Evolutionary conservation across 2,329 filamentous ascomycete genomes (phyloP).

Genomic region (Diaporthe ampelina): DNA sequence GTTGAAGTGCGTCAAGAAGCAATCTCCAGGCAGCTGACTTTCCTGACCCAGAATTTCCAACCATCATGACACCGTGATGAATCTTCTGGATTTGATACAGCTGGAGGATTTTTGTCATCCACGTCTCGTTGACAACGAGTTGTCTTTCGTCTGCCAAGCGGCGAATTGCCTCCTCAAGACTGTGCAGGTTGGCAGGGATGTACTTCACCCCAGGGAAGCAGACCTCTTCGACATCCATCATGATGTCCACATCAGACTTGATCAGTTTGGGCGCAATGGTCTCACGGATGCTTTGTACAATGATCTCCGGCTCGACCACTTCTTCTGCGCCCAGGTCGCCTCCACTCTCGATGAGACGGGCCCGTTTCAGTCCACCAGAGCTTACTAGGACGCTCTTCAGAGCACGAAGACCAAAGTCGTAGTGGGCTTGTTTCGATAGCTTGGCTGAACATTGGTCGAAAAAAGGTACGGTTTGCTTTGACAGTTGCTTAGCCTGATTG

Average conservation of each 20-base stretch:
- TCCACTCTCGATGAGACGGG: constrained; percentile 73
- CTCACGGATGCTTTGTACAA: constrained; percentile 97
- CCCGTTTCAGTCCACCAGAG: constrained; percentile 94
- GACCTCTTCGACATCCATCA: constrained; percentile 84
- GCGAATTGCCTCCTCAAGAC: constrained; percentile 84
- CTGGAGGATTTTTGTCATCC: constrained; percentile 98
- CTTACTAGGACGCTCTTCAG: constrained; percentile 98
- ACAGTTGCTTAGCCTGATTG: constrained; percentile 93
- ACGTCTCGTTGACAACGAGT: constrained; percentile 90
- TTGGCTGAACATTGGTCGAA: constrained; percentile 89
- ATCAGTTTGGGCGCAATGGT: constrained; percentile 99
- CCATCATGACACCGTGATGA: constrained; percentile 99
- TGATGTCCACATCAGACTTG: constrained; percentile 88
- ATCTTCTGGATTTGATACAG: constrained; percentile 98
- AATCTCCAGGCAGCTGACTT: constrained; percentile 97
- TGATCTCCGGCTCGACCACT: constrained; percentile 93
- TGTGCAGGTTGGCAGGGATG: constrained; percentile 86
- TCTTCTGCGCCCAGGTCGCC: constrained; percentile 75
- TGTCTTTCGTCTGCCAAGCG: constrained; percentile 87
- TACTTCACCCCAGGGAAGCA: constrained; percentile 96
- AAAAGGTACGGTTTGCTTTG: constrained; percentile 97
- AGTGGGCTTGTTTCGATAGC: constrained; percentile 97
- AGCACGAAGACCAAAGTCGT: constrained; percentile 97
- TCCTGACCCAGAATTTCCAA: constrained; percentile 95
- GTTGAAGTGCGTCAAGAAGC: constrained; percentile 89